Evolutionary conservation across 805 yeast species (phyloP).

Genomic region (Wickerhamomyces subpelliculosus): DNA sequence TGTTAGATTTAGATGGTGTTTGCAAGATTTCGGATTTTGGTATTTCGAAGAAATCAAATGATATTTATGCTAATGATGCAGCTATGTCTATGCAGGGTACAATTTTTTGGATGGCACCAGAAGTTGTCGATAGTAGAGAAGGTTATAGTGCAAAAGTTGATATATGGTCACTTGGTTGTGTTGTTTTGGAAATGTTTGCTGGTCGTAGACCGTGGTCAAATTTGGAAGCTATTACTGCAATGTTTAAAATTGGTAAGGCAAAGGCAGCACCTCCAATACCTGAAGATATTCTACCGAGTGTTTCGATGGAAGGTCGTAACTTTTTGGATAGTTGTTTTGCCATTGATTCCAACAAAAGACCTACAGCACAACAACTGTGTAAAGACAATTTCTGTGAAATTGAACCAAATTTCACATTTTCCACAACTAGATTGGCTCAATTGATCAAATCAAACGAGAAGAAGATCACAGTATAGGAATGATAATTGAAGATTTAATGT

Average conservation of each 20-base stretch:
- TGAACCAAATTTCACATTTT: conserved; percentile 39
- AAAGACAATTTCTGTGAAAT: conserved; percentile 44
- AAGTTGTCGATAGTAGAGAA: conserved; percentile 85
- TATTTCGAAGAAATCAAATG: conserved; percentile 77
- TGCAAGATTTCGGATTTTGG: conserved; percentile 97
- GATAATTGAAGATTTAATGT: background rate
- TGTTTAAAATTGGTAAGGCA: conserved; percentile 80
- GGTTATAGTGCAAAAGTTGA: conserved; percentile 98
- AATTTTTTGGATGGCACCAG: conserved; percentile 99
- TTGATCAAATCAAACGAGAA: conserved; percentile 41
- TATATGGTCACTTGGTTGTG: conserved; percentile 98
- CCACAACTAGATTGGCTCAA: conserved; percentile 46
- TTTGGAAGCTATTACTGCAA: conserved; percentile 90
- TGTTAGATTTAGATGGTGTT: conserved; percentile 85
- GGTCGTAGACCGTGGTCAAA: conserved; percentile 98
- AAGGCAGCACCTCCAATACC: conserved; percentile 95
- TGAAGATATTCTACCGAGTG: conserved; percentile 65
- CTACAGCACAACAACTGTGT: conserved; percentile 69
- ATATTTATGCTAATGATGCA: conserved; percentile 84
- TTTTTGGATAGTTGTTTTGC: conserved; percentile 75
- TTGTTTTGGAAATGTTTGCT: conserved; percentile 94
- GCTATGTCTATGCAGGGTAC: conserved; percentile 99
- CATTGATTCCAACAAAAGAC: conserved; percentile 75
- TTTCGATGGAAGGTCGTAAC: conserved; percentile 57
- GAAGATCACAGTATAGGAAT: conserved; percentile 7